phyloP scores from a whole-genome alignment of 2,329 filamentous ascomycete genomes.

The Fusarium miscanthi region DNA sequence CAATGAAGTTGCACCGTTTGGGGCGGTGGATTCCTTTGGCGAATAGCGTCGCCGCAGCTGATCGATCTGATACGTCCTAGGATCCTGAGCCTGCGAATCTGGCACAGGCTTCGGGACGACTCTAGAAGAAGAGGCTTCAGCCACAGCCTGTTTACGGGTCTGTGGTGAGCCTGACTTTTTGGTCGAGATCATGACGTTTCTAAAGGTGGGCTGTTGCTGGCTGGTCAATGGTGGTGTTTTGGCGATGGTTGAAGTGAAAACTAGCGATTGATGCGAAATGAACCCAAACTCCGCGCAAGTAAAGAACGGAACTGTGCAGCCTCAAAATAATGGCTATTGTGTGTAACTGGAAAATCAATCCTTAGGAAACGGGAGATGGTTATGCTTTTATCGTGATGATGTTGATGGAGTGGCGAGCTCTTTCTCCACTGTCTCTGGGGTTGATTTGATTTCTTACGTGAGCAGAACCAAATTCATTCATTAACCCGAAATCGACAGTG shows the following conservation, averaged over 20 bases:
- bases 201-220: conserved; percentile 4
- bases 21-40: conserved; percentile 56
- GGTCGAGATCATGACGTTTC: conserved; percentile 54
- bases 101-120: conserved; percentile 75
- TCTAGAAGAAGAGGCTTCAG: conserved; percentile 57
- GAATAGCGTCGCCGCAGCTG: conserved; percentile 77
- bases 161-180: conserved; percentile 44
- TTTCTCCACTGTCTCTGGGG: conserved; percentile 20
- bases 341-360: not conserved
- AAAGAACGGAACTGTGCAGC: not conserved
- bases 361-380: not conserved
- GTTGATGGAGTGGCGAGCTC: conserved; percentile 28
- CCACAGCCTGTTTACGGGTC: conserved; percentile 60
- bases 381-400: conserved; percentile 32
- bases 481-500: conserved; percentile 31
- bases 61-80: conserved; percentile 78
- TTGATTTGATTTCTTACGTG: conserved; percentile 29
- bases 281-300: conserved; percentile 23
- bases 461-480: conserved; percentile 23
- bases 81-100: conserved; percentile 71
- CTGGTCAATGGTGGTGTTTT: conserved; percentile 10
- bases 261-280: conserved; percentile 3
- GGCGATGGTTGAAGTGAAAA: not conserved
- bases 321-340: not conserved
- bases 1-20: conserved; percentile 65